phyloP scores from a whole-genome alignment of 148 eudicot genomes.

The Camellia japonica region DNA sequence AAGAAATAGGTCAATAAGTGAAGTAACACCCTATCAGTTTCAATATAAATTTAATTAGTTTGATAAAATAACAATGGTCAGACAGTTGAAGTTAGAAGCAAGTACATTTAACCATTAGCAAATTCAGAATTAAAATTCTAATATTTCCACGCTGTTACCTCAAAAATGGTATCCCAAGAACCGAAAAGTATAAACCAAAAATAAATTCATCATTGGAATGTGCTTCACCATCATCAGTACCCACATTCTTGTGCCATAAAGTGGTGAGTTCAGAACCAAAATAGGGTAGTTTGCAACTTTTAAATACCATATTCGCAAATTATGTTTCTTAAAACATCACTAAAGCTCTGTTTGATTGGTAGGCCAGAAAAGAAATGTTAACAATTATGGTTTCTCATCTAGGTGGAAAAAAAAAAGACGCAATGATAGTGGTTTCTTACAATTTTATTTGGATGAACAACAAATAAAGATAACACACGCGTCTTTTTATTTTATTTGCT shows the following conservation, averaged over 20 bases:
- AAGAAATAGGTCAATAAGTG: constrained; percentile 1
- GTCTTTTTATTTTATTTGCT: too few species aligned
- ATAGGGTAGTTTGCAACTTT: neutral
- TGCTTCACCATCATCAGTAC: neutral
- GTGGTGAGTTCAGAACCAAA: neutral
- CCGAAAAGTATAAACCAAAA: neutral
- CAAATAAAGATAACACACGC: too few species aligned
- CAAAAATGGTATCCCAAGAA: neutral
- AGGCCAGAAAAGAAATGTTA: too few species aligned
- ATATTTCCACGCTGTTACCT: neutral
- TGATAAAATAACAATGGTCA: neutral
- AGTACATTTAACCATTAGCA: neutral
- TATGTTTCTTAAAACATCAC: neutral
- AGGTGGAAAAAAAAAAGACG: too few species aligned
- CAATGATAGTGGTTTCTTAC: too few species aligned
- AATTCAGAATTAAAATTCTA: neutral
- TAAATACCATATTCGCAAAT: neutral
- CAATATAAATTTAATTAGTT: neutral
- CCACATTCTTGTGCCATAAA: neutral
- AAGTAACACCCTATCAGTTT: neutral
- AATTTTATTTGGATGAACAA: too few species aligned
- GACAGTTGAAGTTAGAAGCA: neutral
- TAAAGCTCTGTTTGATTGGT: too few species aligned
- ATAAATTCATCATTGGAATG: neutral
- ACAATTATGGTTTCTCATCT: too few species aligned